Base-by-base conservation (phyloP, 2,329 filamentous ascomycete genomes). In the Endothia cerciana region DNA sequence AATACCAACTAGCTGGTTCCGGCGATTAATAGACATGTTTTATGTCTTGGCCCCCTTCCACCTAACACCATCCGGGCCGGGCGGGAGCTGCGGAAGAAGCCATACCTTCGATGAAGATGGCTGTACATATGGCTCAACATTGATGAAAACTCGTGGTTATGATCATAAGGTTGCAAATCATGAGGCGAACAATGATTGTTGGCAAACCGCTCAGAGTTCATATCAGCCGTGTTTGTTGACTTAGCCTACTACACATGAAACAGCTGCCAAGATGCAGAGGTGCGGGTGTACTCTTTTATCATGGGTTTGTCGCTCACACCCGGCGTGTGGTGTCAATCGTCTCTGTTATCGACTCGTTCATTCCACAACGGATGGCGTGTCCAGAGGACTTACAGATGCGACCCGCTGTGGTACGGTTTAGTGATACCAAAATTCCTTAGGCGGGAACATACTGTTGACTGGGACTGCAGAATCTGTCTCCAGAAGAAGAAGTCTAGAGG, bases 301-400 rank as follows among this genome's bases (percentile, higher is more conserved):
- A 36, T 3, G 13, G 19, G 28, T 5, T 10, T 33, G 51, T 3
- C 30, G 19, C 17, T 55, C 17, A n/a, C 17, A n/a, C 19, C 51
- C 1, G 30, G 51, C 15, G 51, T 55, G 30, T 36, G 30, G 1
- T 55, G 30, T 13, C 51, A 55, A 15, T 55, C 51, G 17, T 36
- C 51, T 22, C 28, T 22, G 19, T 10, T 6, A 55, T 55, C n/a
- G 51, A 55, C 30, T 55, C 51, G 28, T 55, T 55, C 51, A 55
- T 55, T 33, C 51, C 51, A 17, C 51, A 36, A 19, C 51, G 51
- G 17, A 55, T 55, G 51, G 51, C 51, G n/a, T 55, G 51, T 22
- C 51, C 51, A 19, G 30, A 55, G 1, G 30, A 55, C n/a, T 28
- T 55, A 10, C 51, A 55, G 17, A 10, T 55, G 8, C 51, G 51